Evolutionary conservation across 2,329 filamentous ascomycete genomes (phyloP).

Genomic region (Rutstroemia sp.): DNA sequence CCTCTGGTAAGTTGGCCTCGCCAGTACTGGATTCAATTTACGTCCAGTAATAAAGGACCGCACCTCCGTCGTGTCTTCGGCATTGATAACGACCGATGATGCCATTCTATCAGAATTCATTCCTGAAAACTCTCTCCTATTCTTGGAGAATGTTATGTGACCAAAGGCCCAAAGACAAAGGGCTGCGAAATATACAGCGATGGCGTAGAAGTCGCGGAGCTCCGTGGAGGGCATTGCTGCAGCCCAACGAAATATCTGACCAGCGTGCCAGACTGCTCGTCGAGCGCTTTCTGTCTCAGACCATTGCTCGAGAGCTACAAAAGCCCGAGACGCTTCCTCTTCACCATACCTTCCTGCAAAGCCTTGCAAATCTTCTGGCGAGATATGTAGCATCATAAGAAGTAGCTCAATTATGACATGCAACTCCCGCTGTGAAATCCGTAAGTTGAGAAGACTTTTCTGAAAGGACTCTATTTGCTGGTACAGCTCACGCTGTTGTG

Average conservation of each 20-base stretch:
- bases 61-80: background rate
- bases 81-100: too few relatives aligned
- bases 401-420: conserved; percentile 11
- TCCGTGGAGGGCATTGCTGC: conserved; percentile 42
- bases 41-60: background rate
- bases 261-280: conserved; percentile 17
- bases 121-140: too few relatives aligned
- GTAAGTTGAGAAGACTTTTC: background rate
- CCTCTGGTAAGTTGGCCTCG: background rate
- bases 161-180: conserved; percentile 51
- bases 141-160: background rate
- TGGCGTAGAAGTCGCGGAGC: conserved; percentile 59
- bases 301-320: conserved; percentile 8
- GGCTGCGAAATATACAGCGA: conserved; percentile 61
- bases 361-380: conserved; percentile 12
- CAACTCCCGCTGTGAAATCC: background rate
- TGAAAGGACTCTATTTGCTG: conserved; percentile 2
- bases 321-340: conserved; percentile 10
- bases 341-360: conserved; percentile 18
- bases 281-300: conserved; percentile 41
- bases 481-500: conserved; percentile 11
- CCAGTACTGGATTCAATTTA: background rate
- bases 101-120: too few relatives aligned
- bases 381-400: conserved; percentile 13
- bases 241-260: conserved; percentile 15